A percentile compares a stretch with the other conserved stretches of the same genome.
Evolutionary conservation across 2,329 filamentous ascomycete species (phyloP).

Genomic region (Aspergillus ibericus): DNA sequence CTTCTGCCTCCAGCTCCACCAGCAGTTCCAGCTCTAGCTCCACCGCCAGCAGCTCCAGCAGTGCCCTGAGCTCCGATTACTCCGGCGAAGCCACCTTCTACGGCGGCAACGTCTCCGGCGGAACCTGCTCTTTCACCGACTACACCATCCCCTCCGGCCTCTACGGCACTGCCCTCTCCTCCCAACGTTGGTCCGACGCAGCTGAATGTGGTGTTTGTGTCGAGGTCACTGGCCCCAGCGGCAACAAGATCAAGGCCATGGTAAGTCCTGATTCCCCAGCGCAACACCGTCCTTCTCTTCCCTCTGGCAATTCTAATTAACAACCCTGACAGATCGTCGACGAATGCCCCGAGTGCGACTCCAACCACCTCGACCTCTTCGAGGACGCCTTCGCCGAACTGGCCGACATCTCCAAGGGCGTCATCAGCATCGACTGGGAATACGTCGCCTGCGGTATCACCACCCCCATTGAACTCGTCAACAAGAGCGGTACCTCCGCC

Average conservation of each 20-base stretch:
- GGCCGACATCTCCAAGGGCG: conserved; percentile 45
- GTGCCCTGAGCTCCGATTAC: conserved; percentile 17
- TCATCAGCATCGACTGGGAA: conserved; percentile 53
- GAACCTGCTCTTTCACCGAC: conserved; percentile 63
- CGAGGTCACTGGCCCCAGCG: conserved; percentile 51
- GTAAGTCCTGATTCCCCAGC: conserved; percentile 39
- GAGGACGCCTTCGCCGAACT: conserved; percentile 52
- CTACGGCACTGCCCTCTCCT: conserved; percentile 61
- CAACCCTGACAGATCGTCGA: conserved; percentile 51
- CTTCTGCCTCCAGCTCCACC: conserved; percentile 2
- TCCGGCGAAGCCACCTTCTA: conserved; percentile 54
- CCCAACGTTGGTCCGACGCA: conserved; percentile 54
- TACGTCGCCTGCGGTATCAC: conserved; percentile 55
- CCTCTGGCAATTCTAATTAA: neutral
- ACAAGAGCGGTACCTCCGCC: conserved; percentile 50
- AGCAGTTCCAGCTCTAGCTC: conserved; percentile 9
- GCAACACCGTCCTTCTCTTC: neutral
- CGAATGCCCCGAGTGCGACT: conserved; percentile 56
- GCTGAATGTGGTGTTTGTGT: conserved; percentile 64
- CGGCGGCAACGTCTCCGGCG: conserved; percentile 58
- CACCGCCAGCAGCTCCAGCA: conserved; percentile 12
- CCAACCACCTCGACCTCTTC: conserved; percentile 59
- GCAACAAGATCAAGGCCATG: conserved; percentile 64
- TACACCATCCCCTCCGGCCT: conserved; percentile 62
- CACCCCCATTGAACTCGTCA: conserved; percentile 51